Evolutionary conservation across 2,329 filamentous ascomycete genomes (phyloP), one percentile per base, ranked within the genome.

Genomic region (Colletotrichum incanum): DNA sequence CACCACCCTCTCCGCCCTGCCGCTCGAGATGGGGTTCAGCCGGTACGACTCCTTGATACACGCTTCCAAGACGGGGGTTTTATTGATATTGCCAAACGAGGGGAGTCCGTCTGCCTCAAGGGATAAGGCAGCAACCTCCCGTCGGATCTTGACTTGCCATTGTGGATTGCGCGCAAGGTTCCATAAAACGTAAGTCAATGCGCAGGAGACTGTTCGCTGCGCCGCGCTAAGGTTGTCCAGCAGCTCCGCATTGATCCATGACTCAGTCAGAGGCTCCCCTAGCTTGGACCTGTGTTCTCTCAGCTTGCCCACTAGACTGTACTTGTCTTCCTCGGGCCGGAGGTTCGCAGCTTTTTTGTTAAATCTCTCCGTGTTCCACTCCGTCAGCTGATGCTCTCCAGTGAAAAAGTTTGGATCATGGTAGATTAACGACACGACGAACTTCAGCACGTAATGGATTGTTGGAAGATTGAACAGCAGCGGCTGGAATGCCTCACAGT

Each of bases 1-100:
- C 28, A 56, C 31, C 20, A 56, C 34, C 2, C 31, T 31, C 52
- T 56, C 31, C 18, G 52, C 31, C n/a, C 52, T 28, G 16, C 52
- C 52, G 18, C 52, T 56, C 31, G 31, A 56, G 16, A 56, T 14
- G 20, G 56, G 56, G 18, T 60, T 60, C n/a, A 60, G 39, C 16
- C 56, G 56, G n/a, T 60, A 60, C 16, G 37, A 60, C 56, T 60
- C 39, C 39, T 41, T 60, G 14, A 60, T 16, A 39, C 39, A 60
- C 3, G 56, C 56, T 23, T 60, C 56, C n/a, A 60, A 39, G 39
- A 60, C 39, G 23, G 56, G 56, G 26, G 56, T n/a, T 20, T 26
- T 18, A n/a, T 60, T 23, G 56, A 60, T 43, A 5, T 6, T 7
- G 20, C 20, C 37, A 20, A 41, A 60, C 11, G 39, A 41, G 7